A percentile compares a stretch with the other conserved stretches of the same genome.
These are phyloP conservation scores for Durusdinium trenchii DNA, from an alignment of 73 alveolate species.

Conservation along the genomic window DNA sequence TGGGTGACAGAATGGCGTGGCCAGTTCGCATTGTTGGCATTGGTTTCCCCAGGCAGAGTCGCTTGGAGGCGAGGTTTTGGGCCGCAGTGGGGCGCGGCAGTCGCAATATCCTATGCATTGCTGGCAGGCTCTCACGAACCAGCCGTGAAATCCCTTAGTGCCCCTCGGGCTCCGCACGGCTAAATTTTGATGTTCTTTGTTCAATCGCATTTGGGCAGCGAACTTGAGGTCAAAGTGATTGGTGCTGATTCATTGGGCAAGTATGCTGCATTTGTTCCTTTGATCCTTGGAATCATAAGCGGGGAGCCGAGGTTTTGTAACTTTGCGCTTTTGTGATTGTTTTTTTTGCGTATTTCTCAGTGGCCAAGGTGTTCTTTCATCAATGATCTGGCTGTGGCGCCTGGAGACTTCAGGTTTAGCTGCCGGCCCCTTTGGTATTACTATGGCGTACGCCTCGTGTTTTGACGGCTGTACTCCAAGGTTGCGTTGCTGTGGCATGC, in stretches of 20 bases:
- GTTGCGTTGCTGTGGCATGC: constrained; percentile 50
- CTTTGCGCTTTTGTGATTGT: background rate
- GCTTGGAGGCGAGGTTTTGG: constrained; percentile 15
- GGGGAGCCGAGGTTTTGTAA: background rate
- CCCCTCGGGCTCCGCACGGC: too few species aligned
- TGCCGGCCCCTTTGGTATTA: background rate
- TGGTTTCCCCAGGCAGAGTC: background rate
- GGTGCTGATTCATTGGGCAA: background rate
- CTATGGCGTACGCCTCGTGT: background rate
- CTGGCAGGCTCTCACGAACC: background rate
- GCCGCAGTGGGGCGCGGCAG: constrained; percentile 5
- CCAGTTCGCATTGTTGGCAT: background rate
- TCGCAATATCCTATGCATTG: background rate
- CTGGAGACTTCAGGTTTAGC: constrained; percentile 64
- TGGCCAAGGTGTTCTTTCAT: constrained; percentile 1
- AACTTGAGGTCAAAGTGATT: constrained; percentile 40
- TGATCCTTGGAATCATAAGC: constrained; percentile 28
- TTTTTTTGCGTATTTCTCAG: background rate
- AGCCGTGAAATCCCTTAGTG: background rate
- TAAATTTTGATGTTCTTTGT: background rate
- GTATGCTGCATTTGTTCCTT: background rate
- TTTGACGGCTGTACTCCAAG: background rate
- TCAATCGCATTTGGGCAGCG: background rate
- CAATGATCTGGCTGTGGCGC: constrained; percentile 38
- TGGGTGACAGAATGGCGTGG: background rate